Base-by-base conservation (phyloP, 2,329 filamentous ascomycete species). In the Sarocladium oryzae region DNA sequence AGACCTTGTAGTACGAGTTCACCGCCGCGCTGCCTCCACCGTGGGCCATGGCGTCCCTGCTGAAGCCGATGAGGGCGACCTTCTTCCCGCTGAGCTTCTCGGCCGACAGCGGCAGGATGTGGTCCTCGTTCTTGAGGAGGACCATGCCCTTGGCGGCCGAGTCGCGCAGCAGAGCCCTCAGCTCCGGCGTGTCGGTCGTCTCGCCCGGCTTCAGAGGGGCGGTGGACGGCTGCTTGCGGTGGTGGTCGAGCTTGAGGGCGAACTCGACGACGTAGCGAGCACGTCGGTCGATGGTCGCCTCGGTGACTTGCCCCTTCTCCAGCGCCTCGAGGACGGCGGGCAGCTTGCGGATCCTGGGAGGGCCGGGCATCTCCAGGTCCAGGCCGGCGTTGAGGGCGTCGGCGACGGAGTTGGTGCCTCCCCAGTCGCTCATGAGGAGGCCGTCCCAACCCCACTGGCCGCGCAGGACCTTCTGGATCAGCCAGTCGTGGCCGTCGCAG, bases 51-150 rank as follows among this genome's bases (percentile, higher is more conserved):
- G 64, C 59, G n/a, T 60, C 56, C 43, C 62, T 66, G 7, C 62
- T 53, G 38, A 66, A 64, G 0, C 66, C 66, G 9, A 69, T 56
- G 0, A 69, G 52, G 1, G 62, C 62, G 23, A 62, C 54, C 10
- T 56, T 64, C 51, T 64, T 64, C 13, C 54, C 56, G 7, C 52
- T 51, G 2, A 56, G 46, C 1, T 56, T 55, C 2, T 55, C 52
- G 7, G 54, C 59, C 1, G 54, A 70, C 4, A 81, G 59, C 0
- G 83, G 83, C 1, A 86, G 68, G 2, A 79, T 64, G 10, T 66
- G 64, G 26, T 73, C 70, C 18, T 82, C 70, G 53, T 86, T 86
- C 65, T 85, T 85, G 35, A 86, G 66, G 10, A 86, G 71, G 1
- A 85, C 81, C 9, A 84, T 78, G 0, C 78, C 79, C 52, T 81